These are phyloP conservation scores for Sclerotinia nivalis DNA, from an alignment of 2,329 filamentous ascomycete genomes.

Conservation along the genomic window DNA sequence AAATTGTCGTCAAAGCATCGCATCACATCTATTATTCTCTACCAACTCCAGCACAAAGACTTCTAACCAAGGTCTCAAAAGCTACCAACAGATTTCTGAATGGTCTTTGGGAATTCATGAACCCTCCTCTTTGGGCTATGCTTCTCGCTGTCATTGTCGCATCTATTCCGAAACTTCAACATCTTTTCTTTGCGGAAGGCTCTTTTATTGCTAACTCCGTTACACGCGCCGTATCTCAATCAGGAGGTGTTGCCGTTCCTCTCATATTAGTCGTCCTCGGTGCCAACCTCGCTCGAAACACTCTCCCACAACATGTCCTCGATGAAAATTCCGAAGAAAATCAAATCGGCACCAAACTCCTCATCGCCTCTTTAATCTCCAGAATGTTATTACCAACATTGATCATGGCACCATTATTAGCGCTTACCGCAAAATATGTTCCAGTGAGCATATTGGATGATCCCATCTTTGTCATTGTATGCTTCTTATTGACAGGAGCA, in stretches of 20 bases:
- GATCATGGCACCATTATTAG: conserved; percentile 88
- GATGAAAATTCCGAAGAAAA: conserved; percentile 70
- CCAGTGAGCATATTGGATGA: conserved; percentile 94
- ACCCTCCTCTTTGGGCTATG: conserved; percentile 98
- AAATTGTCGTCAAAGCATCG: conserved; percentile 25
- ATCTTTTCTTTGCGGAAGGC: conserved; percentile 82
- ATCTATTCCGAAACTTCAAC: conserved; percentile 79
- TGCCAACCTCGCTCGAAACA: conserved; percentile 91
- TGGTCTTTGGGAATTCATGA: conserved; percentile 93
- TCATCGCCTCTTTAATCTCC: conserved; percentile 81
- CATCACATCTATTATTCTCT: conserved; percentile 48
- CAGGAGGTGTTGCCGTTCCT: conserved; percentile 87
- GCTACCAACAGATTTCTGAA: conserved; percentile 54
- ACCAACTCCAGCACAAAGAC: conserved; percentile 54
- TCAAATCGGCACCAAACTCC: conserved; percentile 68
- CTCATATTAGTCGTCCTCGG: conserved; percentile 94
- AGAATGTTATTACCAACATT: conserved; percentile 91
- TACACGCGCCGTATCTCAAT: conserved; percentile 81
- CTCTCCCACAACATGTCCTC: conserved; percentile 64
- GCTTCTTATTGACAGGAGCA: conserved; percentile 91
- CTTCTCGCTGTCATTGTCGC: conserved; percentile 86
- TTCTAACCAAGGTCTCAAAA: conserved; percentile 46
- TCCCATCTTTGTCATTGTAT: conserved; percentile 97
- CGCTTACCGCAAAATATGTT: conserved; percentile 83
- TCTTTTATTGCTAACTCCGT: conserved; percentile 93